phyloP scores from a whole-genome alignment of 139 green algal species.

The Raphidocelis subcapitata region DNA sequence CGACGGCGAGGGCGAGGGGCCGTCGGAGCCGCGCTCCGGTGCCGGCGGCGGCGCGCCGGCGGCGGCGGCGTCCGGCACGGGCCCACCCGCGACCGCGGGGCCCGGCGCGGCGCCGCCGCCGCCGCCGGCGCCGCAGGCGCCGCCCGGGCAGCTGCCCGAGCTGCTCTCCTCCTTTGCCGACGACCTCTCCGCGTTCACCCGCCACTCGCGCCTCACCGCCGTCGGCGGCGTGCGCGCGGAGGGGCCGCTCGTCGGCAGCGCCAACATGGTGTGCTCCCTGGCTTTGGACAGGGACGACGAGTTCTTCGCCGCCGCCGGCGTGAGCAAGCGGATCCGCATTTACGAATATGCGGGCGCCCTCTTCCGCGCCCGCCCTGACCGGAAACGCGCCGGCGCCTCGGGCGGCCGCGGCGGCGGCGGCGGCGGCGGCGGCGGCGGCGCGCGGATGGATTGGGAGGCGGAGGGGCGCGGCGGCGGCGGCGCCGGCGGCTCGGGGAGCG shows the following conservation, averaged over 20 bases:
- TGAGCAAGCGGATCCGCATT: conserved; percentile 71
- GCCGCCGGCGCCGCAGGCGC: not conserved
- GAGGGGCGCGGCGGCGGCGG: not conserved
- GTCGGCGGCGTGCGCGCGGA: conserved; percentile 6
- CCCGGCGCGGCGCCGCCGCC: too few relatives aligned
- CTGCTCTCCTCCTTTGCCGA: conserved; percentile 11
- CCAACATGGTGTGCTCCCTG: conserved; percentile 73
- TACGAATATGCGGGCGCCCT: conserved; percentile 55
- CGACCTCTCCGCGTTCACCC: conserved; percentile 13
- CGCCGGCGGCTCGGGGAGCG: conserved; percentile 21
- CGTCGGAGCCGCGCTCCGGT: too few relatives aligned
- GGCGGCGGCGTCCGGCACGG: too few relatives aligned
- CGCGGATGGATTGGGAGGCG: not conserved
- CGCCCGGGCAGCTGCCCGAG: not conserved
- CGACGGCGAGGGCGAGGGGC: too few relatives aligned
- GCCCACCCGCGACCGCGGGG: too few relatives aligned
- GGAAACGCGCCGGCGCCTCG: too few relatives aligned
- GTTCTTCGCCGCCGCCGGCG: conserved; percentile 87
- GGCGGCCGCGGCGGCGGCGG: conserved; percentile 29
- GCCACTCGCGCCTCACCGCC: conserved; percentile 14
- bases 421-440: not conserved
- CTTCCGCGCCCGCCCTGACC: too few relatives aligned
- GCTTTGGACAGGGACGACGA: conserved; percentile 88
- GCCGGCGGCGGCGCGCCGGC: too few relatives aligned
- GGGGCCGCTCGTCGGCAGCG: conserved; percentile 10